Evolutionary conservation across 805 yeast genomes (phyloP), one percentile per base, ranked within the genome.

Genomic region (Cyberlindnera galapagoensis): DNA sequence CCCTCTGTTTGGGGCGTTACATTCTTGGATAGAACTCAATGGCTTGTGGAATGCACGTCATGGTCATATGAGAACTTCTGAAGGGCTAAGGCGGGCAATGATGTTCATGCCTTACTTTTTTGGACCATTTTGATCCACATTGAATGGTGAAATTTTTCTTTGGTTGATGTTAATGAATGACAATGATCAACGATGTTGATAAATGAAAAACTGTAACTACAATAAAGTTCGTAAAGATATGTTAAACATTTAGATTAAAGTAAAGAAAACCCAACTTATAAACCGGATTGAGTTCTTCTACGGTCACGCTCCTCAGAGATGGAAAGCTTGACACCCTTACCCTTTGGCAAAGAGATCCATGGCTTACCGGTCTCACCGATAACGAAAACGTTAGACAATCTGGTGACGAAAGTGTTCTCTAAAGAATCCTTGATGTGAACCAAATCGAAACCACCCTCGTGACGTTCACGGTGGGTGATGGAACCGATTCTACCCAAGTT

Each of bases 241-340:
- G n/a, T n/a, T n/a, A 9, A 12, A 17, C 7, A 8, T 16, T 25
- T 7, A 3, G 12, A 24, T 20, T 14, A 23, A 14, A 14, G 11
- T 13, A 6, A 6, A 17, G 7, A 20, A 10, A 28, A 34, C 22
- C 18, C 33, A 31, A 39, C 34, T 44, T 48, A 48, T 32, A 43
- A 40, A 33, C 47, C 50, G 22, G 34, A 23, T 65, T 75, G 82
- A 62, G 90, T 87, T 73, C 95, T 83, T 73, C 94, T 88, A 78
- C 88, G 79, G 84, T 87, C 96, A 74, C 96, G 86, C 80, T 87
- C 96, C 75, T 87, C 96, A 62, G 95, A 74, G 65, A 87, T 87
- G 59, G 90, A 65, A 64, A 87, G 79, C 78, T 87, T 87, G 70
- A 87, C 82, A 82, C 97, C 97, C 80, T 87, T 87, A 74, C 96